Conservation (phyloP, 306 rosid genomes). For the Rubus parviflorus region DNA sequence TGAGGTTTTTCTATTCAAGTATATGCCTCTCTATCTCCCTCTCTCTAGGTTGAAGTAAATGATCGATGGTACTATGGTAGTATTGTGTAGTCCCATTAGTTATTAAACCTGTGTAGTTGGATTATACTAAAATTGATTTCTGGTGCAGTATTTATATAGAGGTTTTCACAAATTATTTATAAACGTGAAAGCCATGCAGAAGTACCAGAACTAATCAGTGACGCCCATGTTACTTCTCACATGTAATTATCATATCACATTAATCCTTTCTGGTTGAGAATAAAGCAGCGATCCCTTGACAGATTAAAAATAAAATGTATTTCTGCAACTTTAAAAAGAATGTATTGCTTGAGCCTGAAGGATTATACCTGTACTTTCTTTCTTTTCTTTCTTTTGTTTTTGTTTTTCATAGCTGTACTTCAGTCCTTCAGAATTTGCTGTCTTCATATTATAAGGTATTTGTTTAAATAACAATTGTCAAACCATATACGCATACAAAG, state of each 20-base stretch:
- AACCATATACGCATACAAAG: too few species aligned
- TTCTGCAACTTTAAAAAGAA: slow-evolving; percentile 9
- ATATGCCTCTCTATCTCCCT: slow-evolving; percentile 7
- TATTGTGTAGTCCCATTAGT: not conserved
- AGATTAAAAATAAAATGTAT: not conserved
- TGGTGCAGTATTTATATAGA: not conserved
- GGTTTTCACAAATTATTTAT: not conserved
- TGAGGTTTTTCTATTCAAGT: slow-evolving; percentile 16
- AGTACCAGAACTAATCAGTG: not conserved
- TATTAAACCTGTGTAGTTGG: not conserved
- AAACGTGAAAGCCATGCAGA: not conserved
- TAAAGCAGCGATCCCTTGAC: not conserved
- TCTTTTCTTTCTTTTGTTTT: not conserved
- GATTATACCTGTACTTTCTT: slow-evolving; percentile 12
- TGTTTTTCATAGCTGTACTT: not conserved
- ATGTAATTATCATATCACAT: not conserved
- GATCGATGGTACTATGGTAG: not conserved
- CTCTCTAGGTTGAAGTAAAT: slow-evolving; percentile 7
- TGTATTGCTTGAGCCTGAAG: slow-evolving; percentile 30
- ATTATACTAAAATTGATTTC: not conserved
- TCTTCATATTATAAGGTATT: not conserved
- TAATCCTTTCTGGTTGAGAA: not conserved
- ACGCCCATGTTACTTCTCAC: not conserved
- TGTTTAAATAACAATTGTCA: too few species aligned
- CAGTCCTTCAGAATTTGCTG: not conserved